Evolutionary conservation across 106 monocot species (phyloP).

Genomic region (Dendrobium nobile): DNA sequence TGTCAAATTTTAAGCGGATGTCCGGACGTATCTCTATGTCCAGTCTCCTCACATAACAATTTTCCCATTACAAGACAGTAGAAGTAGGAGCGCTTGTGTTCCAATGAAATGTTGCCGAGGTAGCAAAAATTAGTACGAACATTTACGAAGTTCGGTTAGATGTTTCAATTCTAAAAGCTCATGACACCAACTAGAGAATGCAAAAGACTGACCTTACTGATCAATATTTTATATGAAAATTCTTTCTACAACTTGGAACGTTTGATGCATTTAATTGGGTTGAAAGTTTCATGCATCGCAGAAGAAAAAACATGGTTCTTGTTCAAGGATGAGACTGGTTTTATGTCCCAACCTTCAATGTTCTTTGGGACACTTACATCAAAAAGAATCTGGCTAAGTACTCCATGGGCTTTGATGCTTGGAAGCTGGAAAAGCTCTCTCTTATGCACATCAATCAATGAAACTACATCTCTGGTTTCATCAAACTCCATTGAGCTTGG

Average conservation of each 20-base stretch:
- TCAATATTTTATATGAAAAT: not conserved
- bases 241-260: conserved; percentile 41
- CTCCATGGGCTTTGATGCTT: conserved; percentile 42
- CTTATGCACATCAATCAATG: conserved; percentile 32
- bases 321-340: conserved; percentile 11
- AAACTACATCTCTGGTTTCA: conserved; percentile 32
- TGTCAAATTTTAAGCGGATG: no score
- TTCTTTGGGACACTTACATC: conserved; percentile 73
- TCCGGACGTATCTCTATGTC: no score
- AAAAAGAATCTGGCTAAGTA: conserved; percentile 51
- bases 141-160: no score
- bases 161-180: no score
- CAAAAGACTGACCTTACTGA: no score
- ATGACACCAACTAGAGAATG: no score
- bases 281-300: conserved; percentile 9
- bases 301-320: conserved; percentile 3
- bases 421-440: conserved; percentile 36
- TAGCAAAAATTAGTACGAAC: no score
- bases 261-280: conserved; percentile 33
- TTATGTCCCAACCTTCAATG: conserved; percentile 68
- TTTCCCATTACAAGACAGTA: no score
- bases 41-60: no score
- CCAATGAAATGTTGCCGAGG: no score
- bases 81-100: no score
- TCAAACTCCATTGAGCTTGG: conserved; percentile 34